These are phyloP conservation scores for Angomonas ambiguus DNA, from an alignment of 208 protist genomes.

Conservation along the genomic window DNA sequence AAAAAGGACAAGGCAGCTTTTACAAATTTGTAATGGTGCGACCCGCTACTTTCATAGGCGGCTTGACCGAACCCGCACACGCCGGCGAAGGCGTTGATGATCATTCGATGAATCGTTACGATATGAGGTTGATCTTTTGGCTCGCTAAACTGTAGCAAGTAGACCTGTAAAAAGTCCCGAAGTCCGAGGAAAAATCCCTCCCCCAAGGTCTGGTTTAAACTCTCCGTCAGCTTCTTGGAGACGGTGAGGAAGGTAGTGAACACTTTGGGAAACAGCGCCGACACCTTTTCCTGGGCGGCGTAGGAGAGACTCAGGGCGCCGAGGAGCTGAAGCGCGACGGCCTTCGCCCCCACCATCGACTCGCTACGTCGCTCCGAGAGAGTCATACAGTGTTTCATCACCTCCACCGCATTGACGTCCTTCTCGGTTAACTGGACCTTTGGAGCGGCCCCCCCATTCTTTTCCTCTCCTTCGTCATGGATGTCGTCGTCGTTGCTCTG, in stretches of 20 bases:
- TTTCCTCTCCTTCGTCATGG: neutral
- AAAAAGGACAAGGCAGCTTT: conserved; percentile 44
- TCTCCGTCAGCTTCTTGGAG: conserved; percentile 13
- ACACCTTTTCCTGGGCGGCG: conserved; percentile 1
- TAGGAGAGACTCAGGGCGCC: conserved; percentile 7
- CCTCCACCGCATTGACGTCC: conserved; percentile 7
- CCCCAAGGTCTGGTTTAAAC: conserved; percentile 27
- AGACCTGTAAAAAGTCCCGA: conserved; percentile 23
- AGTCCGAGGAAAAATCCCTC: conserved; percentile 46
- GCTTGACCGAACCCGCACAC: neutral
- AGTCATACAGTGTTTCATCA: conserved; percentile 23
- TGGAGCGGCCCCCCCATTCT: neutral
- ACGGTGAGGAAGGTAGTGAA: conserved; percentile 17
- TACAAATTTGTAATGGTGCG: conserved; percentile 29
- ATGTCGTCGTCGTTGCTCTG: neutral
- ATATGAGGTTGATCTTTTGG: conserved; percentile 7
- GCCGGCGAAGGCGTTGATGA: conserved; percentile 28
- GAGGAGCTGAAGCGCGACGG: conserved; percentile 23
- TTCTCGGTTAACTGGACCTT: conserved; percentile 8
- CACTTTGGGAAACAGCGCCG: neutral
- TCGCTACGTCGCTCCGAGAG: conserved; percentile 9
- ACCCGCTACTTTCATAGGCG: neutral
- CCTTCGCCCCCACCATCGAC: conserved; percentile 17
- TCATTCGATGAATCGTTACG: conserved; percentile 33
- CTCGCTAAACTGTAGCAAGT: conserved; percentile 18